phyloP scores from a whole-genome alignment of 1,284 basidiomycete species.

The Fomitiporia mediterranea region DNA sequence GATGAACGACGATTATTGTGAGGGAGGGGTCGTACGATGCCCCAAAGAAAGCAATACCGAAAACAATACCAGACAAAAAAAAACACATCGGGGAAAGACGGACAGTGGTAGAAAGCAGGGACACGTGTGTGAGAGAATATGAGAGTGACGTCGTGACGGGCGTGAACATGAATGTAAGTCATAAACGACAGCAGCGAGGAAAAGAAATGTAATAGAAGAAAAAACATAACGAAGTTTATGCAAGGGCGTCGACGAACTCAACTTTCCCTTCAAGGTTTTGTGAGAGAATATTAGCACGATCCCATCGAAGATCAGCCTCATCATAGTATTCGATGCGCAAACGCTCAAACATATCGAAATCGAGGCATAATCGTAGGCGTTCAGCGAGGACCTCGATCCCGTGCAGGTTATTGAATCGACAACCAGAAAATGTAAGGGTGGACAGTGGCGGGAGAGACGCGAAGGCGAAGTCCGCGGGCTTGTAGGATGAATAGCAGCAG shows the following conservation, averaged over 20 bases:
- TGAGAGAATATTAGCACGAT: neutral
- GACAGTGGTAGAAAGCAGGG: neutral
- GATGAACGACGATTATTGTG: too few species aligned
- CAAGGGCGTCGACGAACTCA: conserved; percentile 2
- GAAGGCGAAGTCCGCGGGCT: neutral
- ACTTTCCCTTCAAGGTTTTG: conserved; percentile 3
- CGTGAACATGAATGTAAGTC: neutral
- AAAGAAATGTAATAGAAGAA: too few species aligned
- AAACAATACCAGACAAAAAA: neutral
- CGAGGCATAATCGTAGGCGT: neutral
- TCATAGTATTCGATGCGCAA: conserved; percentile 8
- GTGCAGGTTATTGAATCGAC: conserved; percentile 11
- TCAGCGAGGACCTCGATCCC: conserved; percentile 8
- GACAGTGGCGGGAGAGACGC: neutral
- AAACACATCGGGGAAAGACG: neutral
- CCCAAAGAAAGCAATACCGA: neutral
- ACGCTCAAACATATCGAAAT: conserved; percentile 6
- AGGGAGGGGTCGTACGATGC: neutral
- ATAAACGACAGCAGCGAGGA: neutral
- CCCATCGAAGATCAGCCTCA: conserved; percentile 4
- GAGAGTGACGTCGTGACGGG: neutral
- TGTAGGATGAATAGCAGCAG: conserved; percentile 13
- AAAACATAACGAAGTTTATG: neutral
- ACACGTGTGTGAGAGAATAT: neutral
- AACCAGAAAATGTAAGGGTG: conserved; percentile 5